Conservation (phyloP, 2,329 filamentous ascomycete genomes). For the Fusarium marasasianum region DNA sequence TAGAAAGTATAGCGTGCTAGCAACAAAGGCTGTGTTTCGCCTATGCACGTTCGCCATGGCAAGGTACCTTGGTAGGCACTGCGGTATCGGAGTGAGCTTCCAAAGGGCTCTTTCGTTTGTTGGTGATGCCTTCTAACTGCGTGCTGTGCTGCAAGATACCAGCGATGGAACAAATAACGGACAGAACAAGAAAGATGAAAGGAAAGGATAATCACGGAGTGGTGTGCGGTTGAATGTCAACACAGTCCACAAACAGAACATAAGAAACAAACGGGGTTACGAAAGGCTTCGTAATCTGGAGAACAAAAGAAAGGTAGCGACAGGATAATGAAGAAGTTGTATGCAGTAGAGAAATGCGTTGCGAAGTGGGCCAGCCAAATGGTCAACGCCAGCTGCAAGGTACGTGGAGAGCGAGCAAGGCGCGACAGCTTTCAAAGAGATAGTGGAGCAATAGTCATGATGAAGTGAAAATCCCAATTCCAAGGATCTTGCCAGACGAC, state of each 20-base stretch:
- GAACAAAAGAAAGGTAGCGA: conserved; percentile 19
- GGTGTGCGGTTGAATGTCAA: conserved; percentile 3
- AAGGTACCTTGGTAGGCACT: neutral
- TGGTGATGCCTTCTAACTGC: conserved; percentile 16
- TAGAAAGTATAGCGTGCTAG: conserved; percentile 76
- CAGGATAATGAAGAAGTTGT: conserved; percentile 6
- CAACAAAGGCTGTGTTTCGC: conserved; percentile 69
- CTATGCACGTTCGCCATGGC: conserved; percentile 49
- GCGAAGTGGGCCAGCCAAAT: conserved; percentile 17
- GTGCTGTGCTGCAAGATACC: neutral
- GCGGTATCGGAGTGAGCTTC: conserved; percentile 4
- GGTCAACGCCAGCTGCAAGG: conserved; percentile 11
- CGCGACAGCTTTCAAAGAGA: neutral
- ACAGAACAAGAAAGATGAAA: neutral
- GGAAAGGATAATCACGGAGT: neutral
- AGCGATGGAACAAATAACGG: conserved; percentile 7
- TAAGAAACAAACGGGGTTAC: conserved; percentile 9
- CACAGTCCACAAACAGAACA: conserved; percentile 13
- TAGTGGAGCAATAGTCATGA: conserved; percentile 30
- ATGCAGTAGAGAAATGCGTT: conserved; percentile 14
- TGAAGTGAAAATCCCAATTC: conserved; percentile 38
- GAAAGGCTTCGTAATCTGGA: conserved; percentile 6
- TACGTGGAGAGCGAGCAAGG: neutral
- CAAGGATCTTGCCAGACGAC: conserved; percentile 21
- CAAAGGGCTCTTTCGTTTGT: conserved; percentile 12